These are phyloP conservation scores for Fusarium cicatricum DNA, from an alignment of 2,329 filamentous ascomycete species.

Conservation along the genomic window DNA sequence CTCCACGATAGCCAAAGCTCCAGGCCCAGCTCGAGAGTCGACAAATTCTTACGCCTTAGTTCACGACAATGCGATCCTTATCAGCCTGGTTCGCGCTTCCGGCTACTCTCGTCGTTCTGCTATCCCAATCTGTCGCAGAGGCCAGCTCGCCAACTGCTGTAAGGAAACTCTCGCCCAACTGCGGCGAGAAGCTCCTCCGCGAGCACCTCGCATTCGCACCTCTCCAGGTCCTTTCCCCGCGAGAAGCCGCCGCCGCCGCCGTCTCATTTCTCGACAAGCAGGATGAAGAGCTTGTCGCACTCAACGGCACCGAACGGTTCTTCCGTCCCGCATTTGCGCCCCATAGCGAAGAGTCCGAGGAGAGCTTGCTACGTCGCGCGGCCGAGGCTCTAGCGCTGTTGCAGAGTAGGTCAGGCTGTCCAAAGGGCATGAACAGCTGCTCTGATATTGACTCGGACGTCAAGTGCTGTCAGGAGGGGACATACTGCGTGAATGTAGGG, in stretches of 20 bases:
- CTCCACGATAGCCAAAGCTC: background rate
- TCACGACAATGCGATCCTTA: conserved; percentile 50
- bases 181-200: conserved; percentile 76
- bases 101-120: conserved; percentile 56
- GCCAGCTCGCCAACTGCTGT: conserved; percentile 65
- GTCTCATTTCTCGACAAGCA: conserved; percentile 43
- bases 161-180: conserved; percentile 75
- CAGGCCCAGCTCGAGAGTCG: background rate
- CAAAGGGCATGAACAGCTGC: conserved; percentile 71
- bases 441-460: conserved; percentile 69
- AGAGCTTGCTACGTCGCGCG: conserved; percentile 52
- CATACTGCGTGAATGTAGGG: conserved; percentile 70
- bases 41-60: background rate
- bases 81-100: conserved; percentile 51
- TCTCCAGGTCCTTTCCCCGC: conserved; percentile 38
- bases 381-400: conserved; percentile 58
- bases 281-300: conserved; percentile 32
- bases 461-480: conserved; percentile 74
- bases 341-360: conserved; percentile 49
- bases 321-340: conserved; percentile 62
- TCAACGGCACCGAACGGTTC: conserved; percentile 33
- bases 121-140: conserved; percentile 49
- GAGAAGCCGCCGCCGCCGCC: conserved; percentile 44
- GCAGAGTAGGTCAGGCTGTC: conserved; percentile 71
- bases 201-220: conserved; percentile 67